A percentile compares a stretch with the other conserved stretches of the same genome.
These are phyloP conservation scores for Xenosphaeropsis pyriputrescens DNA, from an alignment of 2,329 filamentous ascomycete genomes.

Conservation along the genomic window DNA sequence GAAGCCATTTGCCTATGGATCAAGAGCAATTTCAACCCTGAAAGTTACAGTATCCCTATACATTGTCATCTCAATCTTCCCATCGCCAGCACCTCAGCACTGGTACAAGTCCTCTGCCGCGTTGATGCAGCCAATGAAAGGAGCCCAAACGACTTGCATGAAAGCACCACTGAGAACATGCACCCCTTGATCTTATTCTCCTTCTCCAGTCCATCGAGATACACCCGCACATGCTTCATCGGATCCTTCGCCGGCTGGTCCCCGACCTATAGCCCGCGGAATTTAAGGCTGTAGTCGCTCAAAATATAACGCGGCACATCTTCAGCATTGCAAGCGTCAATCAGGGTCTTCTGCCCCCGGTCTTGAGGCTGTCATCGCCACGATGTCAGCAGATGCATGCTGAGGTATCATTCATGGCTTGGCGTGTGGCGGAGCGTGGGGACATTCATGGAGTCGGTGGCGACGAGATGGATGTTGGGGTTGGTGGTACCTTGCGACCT, in stretches of 20 bases:
- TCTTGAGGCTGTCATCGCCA: no score
- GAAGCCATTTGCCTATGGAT: conserved; percentile 10
- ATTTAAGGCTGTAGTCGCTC: no score
- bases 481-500: no score
- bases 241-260: conserved; percentile 3
- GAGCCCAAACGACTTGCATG: conserved; percentile 18
- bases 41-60: conserved; percentile 23
- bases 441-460: no score
- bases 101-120: conserved; percentile 11
- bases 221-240: conserved; percentile 22
- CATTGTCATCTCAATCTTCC: conserved; percentile 21
- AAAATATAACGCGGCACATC: no score
- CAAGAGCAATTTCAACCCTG: conserved; percentile 17
- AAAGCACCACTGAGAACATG: conserved; percentile 25
- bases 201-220: conserved; percentile 19
- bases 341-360: conserved; percentile 22
- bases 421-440: no score
- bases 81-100: conserved; percentile 22
- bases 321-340: conserved; percentile 22
- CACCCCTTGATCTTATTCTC: conserved; percentile 22
- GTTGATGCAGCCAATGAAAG: conserved; percentile 11
- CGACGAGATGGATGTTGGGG: no score
- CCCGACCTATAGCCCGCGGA: no score
- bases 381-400: no score
- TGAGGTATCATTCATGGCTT: no score